Base-by-base conservation (phyloP, 768 basidiomycete species). In the Phlegmacium glaucopus region DNA sequence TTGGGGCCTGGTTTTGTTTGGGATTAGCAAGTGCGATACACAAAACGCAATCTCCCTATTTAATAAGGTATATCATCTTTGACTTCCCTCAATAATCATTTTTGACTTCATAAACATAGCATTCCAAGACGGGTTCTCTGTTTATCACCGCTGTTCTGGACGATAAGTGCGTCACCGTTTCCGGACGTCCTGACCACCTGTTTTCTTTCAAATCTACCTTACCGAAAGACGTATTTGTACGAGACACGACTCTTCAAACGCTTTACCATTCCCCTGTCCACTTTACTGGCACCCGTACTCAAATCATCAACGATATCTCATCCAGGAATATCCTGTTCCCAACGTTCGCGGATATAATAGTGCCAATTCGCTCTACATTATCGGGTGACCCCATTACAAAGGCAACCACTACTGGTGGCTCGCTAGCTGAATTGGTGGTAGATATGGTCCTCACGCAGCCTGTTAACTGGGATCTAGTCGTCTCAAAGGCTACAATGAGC, bases 141-240 rank as follows among this genome's bases (percentile, higher is more conserved):
- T 69, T 62, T 56, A 62, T 83, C 38, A 82, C 81, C 1, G 77
- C 79, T 8, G 64, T 80, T 48, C 65, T 78, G 41, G 73, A 75
- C 48, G 66, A 71, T 44, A 61, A 53, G 9, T 75, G 70, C 45
- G 64, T 80, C 45, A 82, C 82, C 9, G 63, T 83, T 41, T 85
- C 83, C 2, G 84, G 82, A 17, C 72, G 66, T 41, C 82, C 82
- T 2, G 74, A 79, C 49, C 44, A 72, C 39, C 62, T 85, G 26
- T 57, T 63, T 6, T 57, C 58, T 18, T 82, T 84, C 57, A 63
- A 70, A 6, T 52, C 54, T 12, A 64, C 55, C 6, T 52, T 79
- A 35, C 66, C 71, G 16, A 52, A 63, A 3, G 59, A 56, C 15
- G 67, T 68, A 16, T 52, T 64, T 1, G 61, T 74, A 0, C 74